These are phyloP conservation scores for Dactylellina cionopaga DNA, from an alignment of 2,329 filamentous ascomycete genomes.

Conservation along the genomic window DNA sequence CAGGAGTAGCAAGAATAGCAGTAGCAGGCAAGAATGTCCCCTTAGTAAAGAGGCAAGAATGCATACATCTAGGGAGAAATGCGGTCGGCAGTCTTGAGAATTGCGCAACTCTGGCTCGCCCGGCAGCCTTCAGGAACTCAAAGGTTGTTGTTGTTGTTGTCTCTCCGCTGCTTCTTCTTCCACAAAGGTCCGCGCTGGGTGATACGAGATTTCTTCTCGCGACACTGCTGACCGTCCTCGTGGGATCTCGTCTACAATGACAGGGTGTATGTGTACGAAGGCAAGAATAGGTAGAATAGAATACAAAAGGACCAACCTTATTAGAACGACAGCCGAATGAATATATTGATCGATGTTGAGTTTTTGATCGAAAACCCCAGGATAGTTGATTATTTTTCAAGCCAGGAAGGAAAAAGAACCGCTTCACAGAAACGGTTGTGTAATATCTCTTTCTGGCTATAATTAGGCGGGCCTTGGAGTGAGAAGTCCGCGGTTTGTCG, in stretches of 20 bases:
- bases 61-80: slow-evolving; percentile 36
- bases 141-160: slow-evolving; percentile 14
- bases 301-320: slow-evolving; percentile 39
- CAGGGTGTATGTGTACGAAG: background rate
- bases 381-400: slow-evolving; percentile 28
- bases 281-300: slow-evolving; percentile 6
- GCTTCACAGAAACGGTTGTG: slow-evolving; percentile 52
- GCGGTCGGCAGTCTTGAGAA: slow-evolving; percentile 51
- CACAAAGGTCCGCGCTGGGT: slow-evolving; percentile 23
- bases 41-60: slow-evolving; percentile 38
- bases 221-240: slow-evolving; percentile 36
- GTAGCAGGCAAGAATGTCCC: slow-evolving; percentile 31
- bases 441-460: slow-evolving; percentile 35
- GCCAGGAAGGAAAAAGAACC: slow-evolving; percentile 40
- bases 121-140: slow-evolving; percentile 46
- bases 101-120: slow-evolving; percentile 22
- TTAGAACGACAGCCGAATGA: slow-evolving; percentile 46
- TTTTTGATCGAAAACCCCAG: slow-evolving; percentile 17
- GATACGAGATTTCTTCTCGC: slow-evolving; percentile 31
- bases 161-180: too few relatives aligned
- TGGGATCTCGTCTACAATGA: slow-evolving; percentile 16
- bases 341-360: slow-evolving; percentile 27
- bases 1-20: too few relatives aligned
- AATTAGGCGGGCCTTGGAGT: slow-evolving; percentile 33
- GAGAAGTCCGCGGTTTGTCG: slow-evolving; percentile 42